phyloP scores from a whole-genome alignment of 352 stramenopile species.

The Pythium volutum region DNA sequence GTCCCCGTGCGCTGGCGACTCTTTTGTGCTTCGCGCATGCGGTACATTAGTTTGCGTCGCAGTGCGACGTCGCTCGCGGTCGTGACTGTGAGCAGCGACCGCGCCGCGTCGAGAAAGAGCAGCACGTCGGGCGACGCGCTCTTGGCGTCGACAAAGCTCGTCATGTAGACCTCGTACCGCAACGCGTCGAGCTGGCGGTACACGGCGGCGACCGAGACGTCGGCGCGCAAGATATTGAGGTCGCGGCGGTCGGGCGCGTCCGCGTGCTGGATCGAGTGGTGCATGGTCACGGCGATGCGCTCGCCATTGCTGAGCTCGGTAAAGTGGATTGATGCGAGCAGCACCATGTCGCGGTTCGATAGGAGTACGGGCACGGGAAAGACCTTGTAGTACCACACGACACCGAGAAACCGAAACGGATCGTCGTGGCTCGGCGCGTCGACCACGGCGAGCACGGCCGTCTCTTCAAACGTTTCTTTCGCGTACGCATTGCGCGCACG shows the following conservation, averaged over 20 bases:
- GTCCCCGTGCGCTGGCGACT: not conserved
- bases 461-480: constrained; percentile 33
- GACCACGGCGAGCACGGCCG: constrained; percentile 28
- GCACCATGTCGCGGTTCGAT: constrained; percentile 38
- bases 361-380: constrained; percentile 31
- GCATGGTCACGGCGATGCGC: constrained; percentile 42
- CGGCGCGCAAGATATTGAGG: constrained; percentile 33
- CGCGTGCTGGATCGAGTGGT: constrained; percentile 51
- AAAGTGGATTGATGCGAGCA: constrained; percentile 20
- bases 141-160: constrained; percentile 37
- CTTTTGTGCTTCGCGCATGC: constrained; percentile 26
- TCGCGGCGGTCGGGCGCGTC: constrained; percentile 39
- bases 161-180: constrained; percentile 41
- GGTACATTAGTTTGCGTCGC: constrained; percentile 47
- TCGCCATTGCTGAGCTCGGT: constrained; percentile 31
- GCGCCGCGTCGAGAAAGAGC: constrained; percentile 32
- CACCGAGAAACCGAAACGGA: constrained; percentile 36
- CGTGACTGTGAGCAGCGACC: constrained; percentile 21
- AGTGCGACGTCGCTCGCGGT: constrained; percentile 32
- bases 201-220: constrained; percentile 36
- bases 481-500: constrained; percentile 40
- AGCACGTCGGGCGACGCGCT: constrained; percentile 34
- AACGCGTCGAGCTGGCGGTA: constrained; percentile 39
- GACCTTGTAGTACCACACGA: constrained; percentile 30
- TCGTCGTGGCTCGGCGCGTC: constrained; percentile 27